A percentile compares a stretch with the other conserved stretches of the same genome.
Evolutionary conservation across 2,329 filamentous ascomycete genomes (phyloP).

Genomic region (Didymella pomorum): DNA sequence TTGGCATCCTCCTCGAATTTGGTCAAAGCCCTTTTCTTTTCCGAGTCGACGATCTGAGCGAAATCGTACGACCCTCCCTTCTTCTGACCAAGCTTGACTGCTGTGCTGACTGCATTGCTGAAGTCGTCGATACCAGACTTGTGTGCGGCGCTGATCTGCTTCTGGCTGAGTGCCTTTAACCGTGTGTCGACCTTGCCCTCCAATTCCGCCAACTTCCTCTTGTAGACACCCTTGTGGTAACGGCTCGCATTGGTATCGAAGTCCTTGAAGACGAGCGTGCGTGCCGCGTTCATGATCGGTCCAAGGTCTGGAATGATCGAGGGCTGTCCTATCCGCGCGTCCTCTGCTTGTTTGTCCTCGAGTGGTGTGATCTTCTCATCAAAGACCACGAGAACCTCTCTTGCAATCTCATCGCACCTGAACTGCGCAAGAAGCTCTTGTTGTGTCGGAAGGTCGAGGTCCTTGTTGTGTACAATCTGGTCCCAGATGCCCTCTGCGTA

Average conservation of each 20-base stretch:
- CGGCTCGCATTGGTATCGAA: constrained; percentile 91
- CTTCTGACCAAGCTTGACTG: constrained; percentile 92
- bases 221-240: constrained; percentile 96
- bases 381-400: constrained; percentile 85
- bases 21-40: constrained; percentile 78
- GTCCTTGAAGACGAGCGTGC: constrained; percentile 76
- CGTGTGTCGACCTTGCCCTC: constrained; percentile 87
- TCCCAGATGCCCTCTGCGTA: constrained; percentile 97
- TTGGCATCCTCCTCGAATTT: constrained; percentile 80
- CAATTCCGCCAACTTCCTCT: constrained; percentile 83
- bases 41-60: constrained; percentile 85
- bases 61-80: constrained; percentile 92
- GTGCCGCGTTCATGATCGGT: constrained; percentile 72
- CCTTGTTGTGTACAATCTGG: constrained; percentile 98
- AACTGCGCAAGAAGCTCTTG: constrained; percentile 97
- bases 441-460: constrained; percentile 93
- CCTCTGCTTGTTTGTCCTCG: constrained; percentile 84
- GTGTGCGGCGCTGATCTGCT: constrained; percentile 87
- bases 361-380: constrained; percentile 83
- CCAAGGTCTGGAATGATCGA: constrained; percentile 79
- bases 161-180: constrained; percentile 85
- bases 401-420: constrained; percentile 93
- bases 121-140: constrained; percentile 86
- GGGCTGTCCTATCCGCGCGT: constrained; percentile 74
- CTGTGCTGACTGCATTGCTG: constrained; percentile 82